phyloP scores from a whole-genome alignment of 164 flowering plant genomes.

The grape (Vitis vinifera) region ASM3070453v1 NC_081811.1:2650001-2650500 shows the following conservation, averaged over 20 bases:
- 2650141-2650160: constrained; percentile 14
- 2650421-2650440: not conserved
- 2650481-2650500: not conserved
- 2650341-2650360: too few relatives aligned
- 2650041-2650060: constrained; percentile 10
- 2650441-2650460: too few relatives aligned
- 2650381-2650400: too few relatives aligned
- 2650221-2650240: constrained; percentile 42
- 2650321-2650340: not conserved
- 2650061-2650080: constrained; percentile 7
- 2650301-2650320: too few relatives aligned
- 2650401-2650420: not conserved
- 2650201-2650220: constrained; percentile 39
- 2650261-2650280: constrained; percentile 43
- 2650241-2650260: constrained; percentile 53
- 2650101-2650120: too few relatives aligned
- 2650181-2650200: constrained; percentile 40
- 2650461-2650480: not conserved
- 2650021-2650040: constrained; percentile 6
- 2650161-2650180: constrained; percentile 37
- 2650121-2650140: too few relatives aligned
- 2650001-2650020: not conserved
- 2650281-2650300: constrained; percentile 49
- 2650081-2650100: constrained; percentile 8
- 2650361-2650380: too few relatives aligned